phyloP scores from a whole-genome alignment of 2,329 filamentous ascomycete species.

The Paramyrothecium roridum region DNA sequence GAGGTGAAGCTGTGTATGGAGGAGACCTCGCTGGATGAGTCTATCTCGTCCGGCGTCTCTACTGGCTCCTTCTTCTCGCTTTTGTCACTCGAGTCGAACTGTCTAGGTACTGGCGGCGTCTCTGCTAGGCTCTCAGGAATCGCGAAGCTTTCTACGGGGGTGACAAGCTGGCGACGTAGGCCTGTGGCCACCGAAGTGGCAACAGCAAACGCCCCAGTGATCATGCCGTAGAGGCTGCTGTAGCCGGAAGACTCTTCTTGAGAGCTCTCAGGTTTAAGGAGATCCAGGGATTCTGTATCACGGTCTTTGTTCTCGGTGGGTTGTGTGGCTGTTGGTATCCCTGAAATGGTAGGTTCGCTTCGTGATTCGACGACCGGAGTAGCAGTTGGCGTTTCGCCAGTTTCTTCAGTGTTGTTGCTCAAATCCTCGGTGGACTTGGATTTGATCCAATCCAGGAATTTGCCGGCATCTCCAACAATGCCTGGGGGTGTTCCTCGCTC shows the following conservation, averaged over 20 bases:
- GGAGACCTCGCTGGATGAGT: slow-evolving; percentile 37
- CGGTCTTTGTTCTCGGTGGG: slow-evolving; percentile 27
- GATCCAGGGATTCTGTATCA: neutral
- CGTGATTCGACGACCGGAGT: no score
- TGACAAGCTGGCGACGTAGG: slow-evolving; percentile 25
- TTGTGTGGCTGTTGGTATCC: slow-evolving; percentile 5
- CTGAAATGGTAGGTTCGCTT: no score
- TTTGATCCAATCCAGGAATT: slow-evolving; percentile 74
- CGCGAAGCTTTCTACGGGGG: slow-evolving; percentile 17
- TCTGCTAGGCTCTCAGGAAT: slow-evolving; percentile 22
- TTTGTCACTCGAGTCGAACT: neutral
- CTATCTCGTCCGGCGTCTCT: slow-evolving; percentile 21
- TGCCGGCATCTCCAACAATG: slow-evolving; percentile 74
- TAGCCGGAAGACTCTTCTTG: slow-evolving; percentile 31
- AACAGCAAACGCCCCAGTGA: slow-evolving; percentile 48
- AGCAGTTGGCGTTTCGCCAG: slow-evolving; percentile 1
- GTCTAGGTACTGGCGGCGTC: slow-evolving; percentile 11
- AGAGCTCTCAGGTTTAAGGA: slow-evolving; percentile 10
- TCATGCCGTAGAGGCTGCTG: slow-evolving; percentile 53
- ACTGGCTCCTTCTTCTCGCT: slow-evolving; percentile 12
- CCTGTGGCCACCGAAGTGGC: slow-evolving; percentile 44
- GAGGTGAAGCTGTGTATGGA: slow-evolving; percentile 48
- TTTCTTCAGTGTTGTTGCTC: slow-evolving; percentile 10
- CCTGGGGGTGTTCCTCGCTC: slow-evolving; percentile 81
- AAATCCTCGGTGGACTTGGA: slow-evolving; percentile 35